phyloP scores from a whole-genome alignment of 2,329 filamentous ascomycete species.

The Fusarium coffeatum region DNA sequence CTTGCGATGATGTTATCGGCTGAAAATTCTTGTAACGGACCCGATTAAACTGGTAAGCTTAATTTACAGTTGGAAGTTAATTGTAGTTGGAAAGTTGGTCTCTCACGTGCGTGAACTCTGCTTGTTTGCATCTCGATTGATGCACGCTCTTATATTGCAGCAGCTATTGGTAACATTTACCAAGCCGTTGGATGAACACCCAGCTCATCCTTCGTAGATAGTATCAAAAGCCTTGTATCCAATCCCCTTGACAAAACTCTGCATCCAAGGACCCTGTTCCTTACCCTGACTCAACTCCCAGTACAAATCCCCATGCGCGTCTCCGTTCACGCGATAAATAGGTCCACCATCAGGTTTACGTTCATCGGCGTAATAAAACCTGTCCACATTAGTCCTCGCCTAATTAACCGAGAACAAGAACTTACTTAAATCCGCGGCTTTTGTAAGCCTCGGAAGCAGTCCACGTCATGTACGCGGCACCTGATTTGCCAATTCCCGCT shows the following conservation, averaged over 20 bases:
- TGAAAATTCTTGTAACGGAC: not conserved
- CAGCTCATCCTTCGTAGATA: not conserved
- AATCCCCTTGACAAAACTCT: conserved; percentile 57
- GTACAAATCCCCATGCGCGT: conserved; percentile 57
- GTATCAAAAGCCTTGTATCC: conserved; percentile 50
- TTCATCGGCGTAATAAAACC: conserved; percentile 66
- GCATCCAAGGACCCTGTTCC: conserved; percentile 58
- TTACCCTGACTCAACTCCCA: conserved; percentile 53
- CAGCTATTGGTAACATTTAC: fast-evolving
- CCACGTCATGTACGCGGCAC: conserved; percentile 46
- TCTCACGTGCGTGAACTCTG: not conserved
- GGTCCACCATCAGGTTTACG: conserved; percentile 55
- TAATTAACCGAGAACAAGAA: not conserved
- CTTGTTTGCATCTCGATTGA: fast-evolving
- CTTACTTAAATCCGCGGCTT: conserved; percentile 51
- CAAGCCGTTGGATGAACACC: fast-evolving
- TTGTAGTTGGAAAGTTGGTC: no score
- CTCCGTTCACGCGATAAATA: conserved; percentile 51
- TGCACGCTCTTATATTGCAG: not conserved
- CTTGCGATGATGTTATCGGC: not conserved
- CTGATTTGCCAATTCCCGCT: conserved; percentile 56
- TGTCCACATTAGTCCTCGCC: conserved; percentile 34
- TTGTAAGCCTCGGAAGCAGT: conserved; percentile 51
- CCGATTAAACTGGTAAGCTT: not conserved
- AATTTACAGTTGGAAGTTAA: not conserved